Conservation (phyloP, 164 flowering plant species). For the Stephania cephalantha region DNA sequence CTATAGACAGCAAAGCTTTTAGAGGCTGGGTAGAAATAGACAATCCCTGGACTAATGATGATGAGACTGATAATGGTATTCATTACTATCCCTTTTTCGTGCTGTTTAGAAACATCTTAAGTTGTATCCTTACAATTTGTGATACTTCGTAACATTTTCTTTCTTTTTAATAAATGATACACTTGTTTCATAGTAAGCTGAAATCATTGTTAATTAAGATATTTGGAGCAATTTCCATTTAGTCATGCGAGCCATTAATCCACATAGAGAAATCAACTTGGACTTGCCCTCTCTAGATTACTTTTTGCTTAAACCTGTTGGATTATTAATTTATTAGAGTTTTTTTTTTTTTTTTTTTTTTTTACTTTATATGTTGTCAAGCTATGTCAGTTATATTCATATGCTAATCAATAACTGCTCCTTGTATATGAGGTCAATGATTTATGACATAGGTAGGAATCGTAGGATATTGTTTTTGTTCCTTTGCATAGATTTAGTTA, state of each 20-base stretch:
- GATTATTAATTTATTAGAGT: neutral
- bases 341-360: neutral
- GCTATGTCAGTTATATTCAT: neutral
- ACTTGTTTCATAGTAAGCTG: neutral
- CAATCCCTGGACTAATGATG: conserved; percentile 98
- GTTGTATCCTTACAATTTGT: neutral
- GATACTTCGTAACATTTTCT: too few relatives aligned
- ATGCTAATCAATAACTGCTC: neutral
- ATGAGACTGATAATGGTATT: conserved; percentile 90
- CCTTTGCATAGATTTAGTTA: neutral
- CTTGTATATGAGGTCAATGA: neutral
- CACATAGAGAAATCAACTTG: neutral
- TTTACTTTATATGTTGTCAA: neutral
- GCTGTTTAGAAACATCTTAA: neutral
- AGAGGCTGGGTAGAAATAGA: conserved; percentile 85
- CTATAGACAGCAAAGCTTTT: conserved; percentile 76
- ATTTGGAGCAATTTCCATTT: too few relatives aligned
- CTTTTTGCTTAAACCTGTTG: neutral
- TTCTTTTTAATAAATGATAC: neutral
- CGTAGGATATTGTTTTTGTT: neutral
- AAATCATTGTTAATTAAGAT: neutral
- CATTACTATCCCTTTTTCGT: neutral
- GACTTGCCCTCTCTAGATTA: neutral
- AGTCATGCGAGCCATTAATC: neutral
- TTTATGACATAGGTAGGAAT: neutral